Conservation (phyloP, 129 eudicot species). For the carrot (Daucus carota) region DNA sequence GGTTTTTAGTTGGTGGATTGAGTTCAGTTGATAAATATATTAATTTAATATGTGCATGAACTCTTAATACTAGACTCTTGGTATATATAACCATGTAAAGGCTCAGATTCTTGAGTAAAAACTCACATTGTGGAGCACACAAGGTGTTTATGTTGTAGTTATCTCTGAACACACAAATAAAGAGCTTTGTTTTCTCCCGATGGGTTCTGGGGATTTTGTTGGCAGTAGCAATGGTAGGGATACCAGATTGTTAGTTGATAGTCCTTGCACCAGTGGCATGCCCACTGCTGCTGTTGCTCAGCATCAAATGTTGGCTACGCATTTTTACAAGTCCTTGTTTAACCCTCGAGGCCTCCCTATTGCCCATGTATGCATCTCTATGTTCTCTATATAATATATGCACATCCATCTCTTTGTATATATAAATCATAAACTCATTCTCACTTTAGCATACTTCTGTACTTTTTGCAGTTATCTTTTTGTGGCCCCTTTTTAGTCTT, state of each 20-base stretch:
- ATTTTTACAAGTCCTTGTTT: constrained; percentile 26
- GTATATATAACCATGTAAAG: neutral
- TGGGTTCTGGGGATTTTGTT: constrained; percentile 58
- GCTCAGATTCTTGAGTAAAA: no score
- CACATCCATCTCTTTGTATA: neutral
- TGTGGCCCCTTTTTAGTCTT: neutral
- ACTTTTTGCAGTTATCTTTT: neutral
- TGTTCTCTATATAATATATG: neutral
- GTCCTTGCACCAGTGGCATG: constrained; percentile 24
- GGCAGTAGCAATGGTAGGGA: constrained; percentile 43
- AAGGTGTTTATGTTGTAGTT: neutral
- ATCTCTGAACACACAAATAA: neutral
- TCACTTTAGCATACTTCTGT: neutral
- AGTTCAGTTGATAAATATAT: no score
- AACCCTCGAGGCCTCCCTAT: constrained; percentile 44
- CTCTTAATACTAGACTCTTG: constrained; percentile 7
- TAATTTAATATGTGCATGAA: neutral
- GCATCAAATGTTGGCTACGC: constrained; percentile 37
- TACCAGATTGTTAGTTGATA: constrained; percentile 44
- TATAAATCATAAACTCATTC: neutral
- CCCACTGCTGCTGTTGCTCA: constrained; percentile 40
- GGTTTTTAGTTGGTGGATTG: constrained; percentile 57
- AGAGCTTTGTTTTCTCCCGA: constrained; percentile 9
- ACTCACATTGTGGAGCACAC: neutral
- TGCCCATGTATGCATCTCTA: constrained; percentile 36